Base-by-base conservation (phyloP, 129 eudicot genomes). In the Dittrichia graveolens region DNA sequence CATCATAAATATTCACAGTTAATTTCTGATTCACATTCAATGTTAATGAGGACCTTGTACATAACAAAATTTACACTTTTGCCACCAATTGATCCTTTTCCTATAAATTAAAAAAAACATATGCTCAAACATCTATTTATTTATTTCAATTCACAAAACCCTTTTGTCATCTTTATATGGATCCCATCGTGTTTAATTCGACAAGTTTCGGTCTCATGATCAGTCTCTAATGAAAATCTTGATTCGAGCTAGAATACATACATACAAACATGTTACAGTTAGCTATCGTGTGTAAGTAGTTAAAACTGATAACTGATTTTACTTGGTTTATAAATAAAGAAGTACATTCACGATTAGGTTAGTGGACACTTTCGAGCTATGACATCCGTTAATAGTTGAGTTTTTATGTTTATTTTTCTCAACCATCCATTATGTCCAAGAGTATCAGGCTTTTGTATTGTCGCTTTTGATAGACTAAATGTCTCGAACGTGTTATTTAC, bases 21-120 rank as follows among this genome's bases (percentile, higher is more conserved):
- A n/a, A 12, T 48, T 67, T 49, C 57, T 67, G 73, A 44, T 72
- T 45, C 68, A 31, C 45, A 72, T 72, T 72, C 38, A 72, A 58
- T 72, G 45, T 14, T 13, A 0, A 35, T 37, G 31, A 24, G 31
- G 31, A 24, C 31, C 31, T 19, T 44, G 42, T 47, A 24, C 61
- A 45, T 61, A 37, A 7, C 39, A 34, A 74, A 50, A 63, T 50
- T 63, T n/a, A 50, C 78, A 49, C 35, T 44, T 71, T 44, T 57
- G 67, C 57, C 67, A 46, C 53, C 34, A 8, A 34, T 60, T 57
- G 42, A 13, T 41, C 34, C 43, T n/a, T 34, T 4, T 8, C 12
- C 44, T 66, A 48, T 15, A 8, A 61, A 15, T 2, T 15, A 39
- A 52, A 39, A 13, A 18, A 18, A 7, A 5, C 12, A 57, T 7